Conservation (phyloP, 805 yeast species). For the Lachancea quebecensis region DNA sequence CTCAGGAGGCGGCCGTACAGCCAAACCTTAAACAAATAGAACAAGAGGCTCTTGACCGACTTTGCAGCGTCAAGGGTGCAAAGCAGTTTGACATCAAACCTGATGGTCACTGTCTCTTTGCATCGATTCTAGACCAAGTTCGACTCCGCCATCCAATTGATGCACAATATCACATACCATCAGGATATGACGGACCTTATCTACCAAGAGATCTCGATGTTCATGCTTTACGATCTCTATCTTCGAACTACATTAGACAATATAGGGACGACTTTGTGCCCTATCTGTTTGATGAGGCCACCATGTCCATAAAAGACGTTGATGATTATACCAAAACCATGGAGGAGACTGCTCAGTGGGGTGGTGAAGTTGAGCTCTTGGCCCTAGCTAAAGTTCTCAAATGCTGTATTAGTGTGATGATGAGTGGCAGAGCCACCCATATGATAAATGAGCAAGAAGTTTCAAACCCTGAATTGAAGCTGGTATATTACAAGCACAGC, state of each 20-base stretch:
- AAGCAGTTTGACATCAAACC: constrained; percentile 66
- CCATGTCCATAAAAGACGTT: constrained; percentile 56
- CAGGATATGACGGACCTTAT: background rate
- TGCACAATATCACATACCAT: constrained; percentile 9
- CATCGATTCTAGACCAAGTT: constrained; percentile 78
- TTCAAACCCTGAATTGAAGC: constrained; percentile 45
- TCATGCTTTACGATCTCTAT: constrained; percentile 49
- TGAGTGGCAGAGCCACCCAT: constrained; percentile 69
- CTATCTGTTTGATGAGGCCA: constrained; percentile 72
- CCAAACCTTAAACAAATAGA: constrained; percentile 72
- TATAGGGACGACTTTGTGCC: constrained; percentile 72
- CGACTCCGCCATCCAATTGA: constrained; percentile 38
- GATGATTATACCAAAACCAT: constrained; percentile 63
- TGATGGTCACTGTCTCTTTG: constrained; percentile 92
- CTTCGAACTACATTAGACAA: constrained; percentile 58
- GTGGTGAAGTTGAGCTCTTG: constrained; percentile 86
- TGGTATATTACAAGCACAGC: constrained; percentile 78
- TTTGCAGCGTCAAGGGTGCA: constrained; percentile 46
- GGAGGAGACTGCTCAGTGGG: constrained; percentile 86
- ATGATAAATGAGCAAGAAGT: constrained; percentile 52
- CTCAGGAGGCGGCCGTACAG: constrained; percentile 54
- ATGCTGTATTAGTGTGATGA: constrained; percentile 67
- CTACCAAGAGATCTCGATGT: constrained; percentile 14
- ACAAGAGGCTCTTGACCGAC: constrained; percentile 50
- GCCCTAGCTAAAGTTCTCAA: constrained; percentile 69